phyloP scores from a whole-genome alignment of 1,284 basidiomycete species.

The Hypsizygus ulmarius region DNA sequence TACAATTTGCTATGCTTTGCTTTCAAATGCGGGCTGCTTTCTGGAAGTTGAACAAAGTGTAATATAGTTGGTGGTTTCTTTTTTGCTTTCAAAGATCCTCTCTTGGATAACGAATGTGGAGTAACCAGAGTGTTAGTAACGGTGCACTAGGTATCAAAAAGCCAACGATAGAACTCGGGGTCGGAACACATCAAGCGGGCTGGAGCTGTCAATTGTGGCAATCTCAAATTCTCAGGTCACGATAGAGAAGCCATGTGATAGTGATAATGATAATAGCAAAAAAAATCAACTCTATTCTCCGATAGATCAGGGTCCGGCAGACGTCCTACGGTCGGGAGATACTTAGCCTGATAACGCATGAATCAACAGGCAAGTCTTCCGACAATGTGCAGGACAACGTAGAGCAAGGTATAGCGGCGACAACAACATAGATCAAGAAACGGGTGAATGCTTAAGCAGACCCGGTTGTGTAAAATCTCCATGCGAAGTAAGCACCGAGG shows the following conservation, averaged over 20 bases:
- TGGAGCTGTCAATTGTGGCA: not conserved
- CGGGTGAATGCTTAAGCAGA: conserved; percentile 33
- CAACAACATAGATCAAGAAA: not conserved
- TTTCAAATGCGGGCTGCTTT: not conserved
- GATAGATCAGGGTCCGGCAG: conserved; percentile 10
- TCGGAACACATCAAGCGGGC: no score
- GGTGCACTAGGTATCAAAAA: no score
- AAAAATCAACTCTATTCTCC: conserved; percentile 13
- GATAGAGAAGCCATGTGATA: conserved; percentile 7
- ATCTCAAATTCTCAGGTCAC: conserved; percentile 1
- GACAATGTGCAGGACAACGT: not conserved
- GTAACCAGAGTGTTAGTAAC: no score
- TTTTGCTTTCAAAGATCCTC: no score
- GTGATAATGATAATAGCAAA: conserved; percentile 6
- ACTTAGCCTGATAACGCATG: conserved; percentile 1
- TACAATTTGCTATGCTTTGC: not conserved
- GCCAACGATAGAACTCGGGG: no score
- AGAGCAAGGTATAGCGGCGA: conserved; percentile 11
- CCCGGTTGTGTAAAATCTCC: conserved; percentile 61
- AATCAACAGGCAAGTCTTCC: conserved; percentile 4
- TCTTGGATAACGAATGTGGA: no score
- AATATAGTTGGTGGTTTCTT: not conserved
- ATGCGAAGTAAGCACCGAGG: conserved; percentile 80
- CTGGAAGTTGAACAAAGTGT: not conserved
- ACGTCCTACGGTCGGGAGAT: not conserved